phyloP scores from a whole-genome alignment of 2,329 filamentous ascomycete genomes.

The Sphaerulina populicola region DNA sequence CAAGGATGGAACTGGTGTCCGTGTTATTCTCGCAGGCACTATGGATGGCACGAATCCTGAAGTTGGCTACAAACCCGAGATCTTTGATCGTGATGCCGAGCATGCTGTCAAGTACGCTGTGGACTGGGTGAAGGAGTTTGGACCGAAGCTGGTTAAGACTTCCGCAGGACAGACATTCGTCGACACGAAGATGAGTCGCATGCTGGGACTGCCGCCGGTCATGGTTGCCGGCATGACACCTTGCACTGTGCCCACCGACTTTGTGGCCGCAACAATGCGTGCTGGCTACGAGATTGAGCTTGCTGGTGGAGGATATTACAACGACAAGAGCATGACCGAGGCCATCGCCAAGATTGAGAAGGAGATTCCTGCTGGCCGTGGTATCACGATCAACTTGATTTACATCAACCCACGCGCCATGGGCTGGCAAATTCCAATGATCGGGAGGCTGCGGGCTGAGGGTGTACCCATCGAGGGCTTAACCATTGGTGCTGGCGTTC shows the following conservation, averaged over 20 bases:
- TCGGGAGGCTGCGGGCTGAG: conserved; percentile 70
- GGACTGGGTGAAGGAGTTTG: conserved; percentile 96
- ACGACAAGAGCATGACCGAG: conserved; percentile 70
- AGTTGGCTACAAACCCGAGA: conserved; percentile 93
- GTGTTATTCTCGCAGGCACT: conserved; percentile 89
- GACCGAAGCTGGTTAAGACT: conserved; percentile 83
- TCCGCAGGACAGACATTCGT: conserved; percentile 84
- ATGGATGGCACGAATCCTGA: conserved; percentile 83
- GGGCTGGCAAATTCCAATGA: conserved; percentile 83
- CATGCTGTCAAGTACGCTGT: conserved; percentile 90
- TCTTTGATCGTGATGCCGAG: conserved; percentile 93
- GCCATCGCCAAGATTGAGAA: conserved; percentile 79
- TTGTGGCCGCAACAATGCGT: conserved; percentile 86
- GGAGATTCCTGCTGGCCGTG: conserved; percentile 71
- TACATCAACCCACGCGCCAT: conserved; percentile 85
- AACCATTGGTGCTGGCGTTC: conserved; percentile 86
- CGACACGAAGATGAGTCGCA: conserved; percentile 89
- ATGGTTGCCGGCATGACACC: conserved; percentile 95
- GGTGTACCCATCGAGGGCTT: conserved; percentile 87
- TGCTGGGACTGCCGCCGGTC: conserved; percentile 75
- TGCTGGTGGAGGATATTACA: conserved; percentile 82
- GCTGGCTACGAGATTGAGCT: conserved; percentile 92
- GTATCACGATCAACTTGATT: conserved; percentile 83
- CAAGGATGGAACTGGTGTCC: conserved; percentile 96
- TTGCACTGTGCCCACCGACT: conserved; percentile 80